Percentiles rank a stretch among this genome's conserved stretches.
Evolutionary conservation across 148 eudicot species (phyloP).

Genomic region (Camellia japonica): DNA sequence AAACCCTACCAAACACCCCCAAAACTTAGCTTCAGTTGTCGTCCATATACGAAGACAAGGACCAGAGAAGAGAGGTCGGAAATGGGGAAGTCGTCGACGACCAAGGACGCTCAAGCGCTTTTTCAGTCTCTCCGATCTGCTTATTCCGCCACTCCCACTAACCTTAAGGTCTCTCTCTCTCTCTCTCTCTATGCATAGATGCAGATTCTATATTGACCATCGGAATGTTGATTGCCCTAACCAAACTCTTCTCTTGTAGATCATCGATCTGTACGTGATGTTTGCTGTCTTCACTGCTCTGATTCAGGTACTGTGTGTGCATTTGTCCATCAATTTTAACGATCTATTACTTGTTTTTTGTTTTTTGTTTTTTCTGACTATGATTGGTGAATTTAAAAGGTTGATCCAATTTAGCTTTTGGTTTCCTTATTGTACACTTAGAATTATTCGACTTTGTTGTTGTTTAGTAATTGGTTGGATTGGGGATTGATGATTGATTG

Average conservation of each 20-base stretch:
- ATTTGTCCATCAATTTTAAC: not conserved
- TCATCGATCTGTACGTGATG: conserved; percentile 47
- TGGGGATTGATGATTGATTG: too few species aligned
- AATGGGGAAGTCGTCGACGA: not conserved
- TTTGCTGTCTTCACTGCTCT: conserved; percentile 46
- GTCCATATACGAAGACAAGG: not conserved
- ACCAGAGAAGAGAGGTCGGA: not conserved
- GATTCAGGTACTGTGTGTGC: conserved; percentile 34
- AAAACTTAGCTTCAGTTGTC: not conserved
- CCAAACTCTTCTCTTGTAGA: conserved; percentile 17
- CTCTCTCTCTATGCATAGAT: not conserved
- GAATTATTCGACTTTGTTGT: too few species aligned
- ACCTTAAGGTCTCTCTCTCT: conserved; percentile 59
- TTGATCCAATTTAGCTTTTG: not conserved
- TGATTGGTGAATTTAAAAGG: not conserved
- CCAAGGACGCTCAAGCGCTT: conserved; percentile 71
- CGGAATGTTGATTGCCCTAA: not conserved
- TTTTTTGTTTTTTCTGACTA: not conserved
- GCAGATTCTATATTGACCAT: not conserved
- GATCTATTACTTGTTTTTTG: not conserved
- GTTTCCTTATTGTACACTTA: not conserved
- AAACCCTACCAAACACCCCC: too few species aligned
- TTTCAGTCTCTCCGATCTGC: conserved; percentile 76
- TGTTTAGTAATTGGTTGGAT: too few species aligned
- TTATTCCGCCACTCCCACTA: conserved; percentile 68